Conservation (phyloP, 2,329 filamentous ascomycete genomes). For the Dothideomycetes sp. region DNA sequence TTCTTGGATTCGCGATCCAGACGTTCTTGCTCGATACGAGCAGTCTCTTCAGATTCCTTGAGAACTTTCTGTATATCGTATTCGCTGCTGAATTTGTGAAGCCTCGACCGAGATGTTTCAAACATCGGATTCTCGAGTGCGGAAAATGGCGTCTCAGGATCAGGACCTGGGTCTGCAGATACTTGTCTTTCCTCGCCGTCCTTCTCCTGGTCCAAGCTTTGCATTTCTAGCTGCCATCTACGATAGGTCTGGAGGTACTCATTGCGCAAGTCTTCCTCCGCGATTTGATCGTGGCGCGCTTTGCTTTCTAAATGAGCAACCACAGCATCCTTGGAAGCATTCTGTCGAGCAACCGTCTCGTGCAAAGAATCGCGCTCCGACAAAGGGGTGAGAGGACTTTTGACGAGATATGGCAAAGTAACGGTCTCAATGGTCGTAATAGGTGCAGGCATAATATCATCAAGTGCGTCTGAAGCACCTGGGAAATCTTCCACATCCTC, state of each 20-base stretch:
- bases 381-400: constrained; percentile 30
- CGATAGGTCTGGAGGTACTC: constrained; percentile 28
- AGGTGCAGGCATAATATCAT: constrained; percentile 13
- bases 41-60: constrained; percentile 62
- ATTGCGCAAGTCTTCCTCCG: constrained; percentile 14
- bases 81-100: constrained; percentile 54
- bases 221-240: constrained; percentile 29
- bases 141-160: constrained; percentile 33
- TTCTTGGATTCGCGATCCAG: constrained; percentile 44
- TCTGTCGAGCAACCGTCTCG: constrained; percentile 24
- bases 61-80: constrained; percentile 62
- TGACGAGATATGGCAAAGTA: constrained; percentile 33
- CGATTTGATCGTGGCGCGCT: constrained; percentile 9
- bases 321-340: constrained; percentile 24
- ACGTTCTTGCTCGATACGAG: constrained; percentile 54
- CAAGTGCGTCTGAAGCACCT: constrained; percentile 10
- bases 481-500: constrained; percentile 18
- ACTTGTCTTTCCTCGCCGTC: constrained; percentile 23
- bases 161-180: constrained; percentile 22
- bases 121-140: constrained; percentile 30
- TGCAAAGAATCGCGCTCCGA: constrained; percentile 28
- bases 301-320: constrained; percentile 9
- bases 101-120: constrained; percentile 39
- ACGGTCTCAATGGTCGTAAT: constrained; percentile 29
- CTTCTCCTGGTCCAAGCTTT: constrained; percentile 29